Conservation (phyloP, 1,139 yeast species). For the Wickerhamomyces sp. region DNA sequence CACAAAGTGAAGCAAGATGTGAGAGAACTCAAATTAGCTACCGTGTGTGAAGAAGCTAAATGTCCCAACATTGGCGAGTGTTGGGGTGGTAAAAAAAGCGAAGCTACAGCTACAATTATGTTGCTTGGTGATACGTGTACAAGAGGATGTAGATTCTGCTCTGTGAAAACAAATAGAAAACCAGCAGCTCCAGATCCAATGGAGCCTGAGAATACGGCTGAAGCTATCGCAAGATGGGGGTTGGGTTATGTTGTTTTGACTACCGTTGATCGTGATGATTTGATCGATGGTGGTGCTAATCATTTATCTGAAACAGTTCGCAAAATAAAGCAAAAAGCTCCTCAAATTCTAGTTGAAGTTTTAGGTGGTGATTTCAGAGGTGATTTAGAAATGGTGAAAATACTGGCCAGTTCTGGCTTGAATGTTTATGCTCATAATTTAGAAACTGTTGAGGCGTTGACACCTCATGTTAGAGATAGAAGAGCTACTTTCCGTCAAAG, state of each 20-base stretch:
- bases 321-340: conserved; percentile 82
- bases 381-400: conserved; percentile 71
- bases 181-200: conserved; percentile 91
- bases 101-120: conserved; percentile 99
- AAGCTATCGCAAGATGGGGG: conserved; percentile 97
- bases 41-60: conserved; percentile 97
- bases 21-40: conserved; percentile 80
- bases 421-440: conserved; percentile 97
- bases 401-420: conserved; percentile 79
- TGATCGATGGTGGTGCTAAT: conserved; percentile 86
- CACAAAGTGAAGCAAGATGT: conserved; percentile 81
- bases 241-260: conserved; percentile 96
- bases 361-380: conserved; percentile 96
- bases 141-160: conserved; percentile 96
- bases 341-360: conserved; percentile 89
- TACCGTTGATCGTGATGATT: conserved; percentile 96
- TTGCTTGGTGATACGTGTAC: conserved; percentile 98
- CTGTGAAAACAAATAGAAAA: conserved; percentile 85
- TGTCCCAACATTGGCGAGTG: conserved; percentile 99
- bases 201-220: conserved; percentile 98
- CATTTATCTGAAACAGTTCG: conserved; percentile 88
- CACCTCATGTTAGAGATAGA: conserved; percentile 94
- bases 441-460: conserved; percentile 92
- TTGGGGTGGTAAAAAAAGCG: conserved; percentile 96
- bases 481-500: conserved; percentile 95